Conservation (phyloP, 2,329 filamentous ascomycete genomes). For the Xenoacremonium recifei region DNA sequence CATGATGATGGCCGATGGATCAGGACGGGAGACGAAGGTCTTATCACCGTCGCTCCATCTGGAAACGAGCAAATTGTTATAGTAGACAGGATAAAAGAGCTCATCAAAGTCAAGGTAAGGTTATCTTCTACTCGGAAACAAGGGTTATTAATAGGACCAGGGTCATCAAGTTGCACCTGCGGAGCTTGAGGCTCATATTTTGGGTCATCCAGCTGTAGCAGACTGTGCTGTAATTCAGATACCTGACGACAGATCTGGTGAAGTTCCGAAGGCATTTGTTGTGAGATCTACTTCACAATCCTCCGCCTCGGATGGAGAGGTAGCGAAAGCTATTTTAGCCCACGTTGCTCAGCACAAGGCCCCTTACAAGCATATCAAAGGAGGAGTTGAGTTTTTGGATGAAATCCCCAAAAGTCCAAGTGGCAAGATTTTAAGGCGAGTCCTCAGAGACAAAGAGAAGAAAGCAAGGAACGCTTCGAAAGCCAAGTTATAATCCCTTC, state of each 20-base stretch:
- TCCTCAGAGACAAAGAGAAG: slow-evolving; percentile 72
- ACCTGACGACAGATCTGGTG: slow-evolving; percentile 54
- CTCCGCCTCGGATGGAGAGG: slow-evolving; percentile 42
- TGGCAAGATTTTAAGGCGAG: slow-evolving; percentile 67
- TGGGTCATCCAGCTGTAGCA: slow-evolving; percentile 65
- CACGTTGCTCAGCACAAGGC: slow-evolving; percentile 61
- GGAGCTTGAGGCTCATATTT: slow-evolving; percentile 71
- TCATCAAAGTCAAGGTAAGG: slow-evolving; percentile 72
- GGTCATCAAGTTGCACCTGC: slow-evolving; percentile 71
- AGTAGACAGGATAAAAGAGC: slow-evolving; percentile 68
- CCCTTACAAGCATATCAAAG: slow-evolving; percentile 64
- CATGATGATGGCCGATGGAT: slow-evolving; percentile 70
- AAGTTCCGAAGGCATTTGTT: slow-evolving; percentile 61
- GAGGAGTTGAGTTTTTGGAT: slow-evolving; percentile 60
- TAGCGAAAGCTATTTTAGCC: slow-evolving; percentile 49
- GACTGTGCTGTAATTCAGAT: slow-evolving; percentile 76
- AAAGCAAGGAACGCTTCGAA: no score
- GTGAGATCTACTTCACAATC: slow-evolving; percentile 52
- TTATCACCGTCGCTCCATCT: slow-evolving; percentile 59
- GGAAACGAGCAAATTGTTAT: slow-evolving; percentile 81
- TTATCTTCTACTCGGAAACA: no score
- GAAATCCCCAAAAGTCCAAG: slow-evolving; percentile 68
- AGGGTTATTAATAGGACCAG: not conserved
- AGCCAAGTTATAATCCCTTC: no score
- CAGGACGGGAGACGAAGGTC: slow-evolving; percentile 79